Percentiles rank a stretch among this genome's conserved stretches.
phyloP scores from a whole-genome alignment of 1,284 basidiomycete species.

The Flammula alnicola region DNA sequence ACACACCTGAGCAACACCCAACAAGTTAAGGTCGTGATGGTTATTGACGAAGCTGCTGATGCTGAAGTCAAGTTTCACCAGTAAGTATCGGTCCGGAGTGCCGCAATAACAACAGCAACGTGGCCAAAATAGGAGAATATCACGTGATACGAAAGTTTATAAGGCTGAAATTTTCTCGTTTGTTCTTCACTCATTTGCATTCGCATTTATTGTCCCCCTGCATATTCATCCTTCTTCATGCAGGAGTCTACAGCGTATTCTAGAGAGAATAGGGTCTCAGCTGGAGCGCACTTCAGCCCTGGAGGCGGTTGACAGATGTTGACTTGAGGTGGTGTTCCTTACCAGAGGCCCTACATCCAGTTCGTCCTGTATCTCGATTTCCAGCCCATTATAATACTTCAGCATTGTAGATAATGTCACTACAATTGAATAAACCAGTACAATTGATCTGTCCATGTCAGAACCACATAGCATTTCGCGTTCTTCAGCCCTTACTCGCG shows the following conservation, averaged over 20 bases:
- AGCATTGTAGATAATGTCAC: too few relatives aligned
- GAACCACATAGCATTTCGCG: too few relatives aligned
- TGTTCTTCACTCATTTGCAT: constrained; percentile 50
- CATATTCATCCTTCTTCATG: constrained; percentile 43
- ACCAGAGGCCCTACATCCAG: constrained; percentile 50
- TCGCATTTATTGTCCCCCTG: constrained; percentile 60
- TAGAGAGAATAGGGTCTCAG: constrained; percentile 45
- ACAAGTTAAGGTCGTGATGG: too few relatives aligned
- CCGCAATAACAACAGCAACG: too few relatives aligned
- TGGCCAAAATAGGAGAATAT: neutral
- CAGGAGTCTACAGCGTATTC: constrained; percentile 57
- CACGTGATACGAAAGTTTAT: constrained; percentile 20
- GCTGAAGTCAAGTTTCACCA: too few relatives aligned
- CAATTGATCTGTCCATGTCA: too few relatives aligned
- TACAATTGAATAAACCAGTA: too few relatives aligned
- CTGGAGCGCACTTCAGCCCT: constrained; percentile 50
- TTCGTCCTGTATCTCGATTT: constrained; percentile 8
- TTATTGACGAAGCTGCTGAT: too few relatives aligned
- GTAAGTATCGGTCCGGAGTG: too few relatives aligned
- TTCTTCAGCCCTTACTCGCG: too few relatives aligned
- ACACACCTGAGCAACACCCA: too few relatives aligned
- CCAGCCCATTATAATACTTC: neutral
- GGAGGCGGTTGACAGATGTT: constrained; percentile 36
- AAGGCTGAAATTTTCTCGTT: constrained; percentile 15
- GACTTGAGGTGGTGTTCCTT: constrained; percentile 61